Percentiles rank a stretch among this genome's conserved stretches.
These are phyloP conservation scores for Alternaria rosae DNA, from an alignment of 2,329 filamentous ascomycete genomes.

Conservation along the genomic window DNA sequence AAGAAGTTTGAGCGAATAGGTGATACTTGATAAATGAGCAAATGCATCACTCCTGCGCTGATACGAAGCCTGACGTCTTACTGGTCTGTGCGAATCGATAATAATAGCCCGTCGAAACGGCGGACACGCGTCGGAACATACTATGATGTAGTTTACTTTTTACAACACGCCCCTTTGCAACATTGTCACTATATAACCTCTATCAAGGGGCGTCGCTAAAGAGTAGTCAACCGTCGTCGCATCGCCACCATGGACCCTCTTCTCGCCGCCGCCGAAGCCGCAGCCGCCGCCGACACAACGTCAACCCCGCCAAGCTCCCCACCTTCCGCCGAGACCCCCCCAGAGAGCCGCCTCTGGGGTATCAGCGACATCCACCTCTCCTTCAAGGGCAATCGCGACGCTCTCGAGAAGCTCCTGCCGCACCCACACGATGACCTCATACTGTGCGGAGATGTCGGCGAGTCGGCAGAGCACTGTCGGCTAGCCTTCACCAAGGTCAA, in stretches of 20 bases:
- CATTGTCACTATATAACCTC: neutral
- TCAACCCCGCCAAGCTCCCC: constrained; percentile 15
- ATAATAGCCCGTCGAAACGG: neutral
- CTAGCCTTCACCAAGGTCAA: constrained; percentile 51
- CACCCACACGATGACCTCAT: constrained; percentile 55
- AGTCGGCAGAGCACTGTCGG: constrained; percentile 44
- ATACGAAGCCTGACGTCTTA: neutral
- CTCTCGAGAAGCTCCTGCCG: constrained; percentile 51
- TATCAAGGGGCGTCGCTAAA: neutral
- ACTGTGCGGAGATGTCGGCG: constrained; percentile 54
- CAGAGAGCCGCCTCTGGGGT: constrained; percentile 50
- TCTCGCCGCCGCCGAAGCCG: constrained; percentile 26
- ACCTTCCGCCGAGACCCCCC: constrained; percentile 16
- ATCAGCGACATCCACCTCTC: constrained; percentile 58
- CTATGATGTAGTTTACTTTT: neutral
- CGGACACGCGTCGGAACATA: constrained; percentile 1
- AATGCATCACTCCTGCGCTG: neutral
- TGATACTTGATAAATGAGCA: neutral
- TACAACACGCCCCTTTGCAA: neutral
- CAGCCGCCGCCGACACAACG: constrained; percentile 10
- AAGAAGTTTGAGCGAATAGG: neutral
- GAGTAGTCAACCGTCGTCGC: neutral
- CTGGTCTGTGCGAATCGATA: constrained; percentile 7
- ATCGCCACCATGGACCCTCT: constrained; percentile 34
- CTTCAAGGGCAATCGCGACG: constrained; percentile 56